Percentiles rank a stretch among this genome's conserved stretches.
phyloP scores from a whole-genome alignment of 75 land plant genomes.

The Sequoiadendron giganteum region DNA sequence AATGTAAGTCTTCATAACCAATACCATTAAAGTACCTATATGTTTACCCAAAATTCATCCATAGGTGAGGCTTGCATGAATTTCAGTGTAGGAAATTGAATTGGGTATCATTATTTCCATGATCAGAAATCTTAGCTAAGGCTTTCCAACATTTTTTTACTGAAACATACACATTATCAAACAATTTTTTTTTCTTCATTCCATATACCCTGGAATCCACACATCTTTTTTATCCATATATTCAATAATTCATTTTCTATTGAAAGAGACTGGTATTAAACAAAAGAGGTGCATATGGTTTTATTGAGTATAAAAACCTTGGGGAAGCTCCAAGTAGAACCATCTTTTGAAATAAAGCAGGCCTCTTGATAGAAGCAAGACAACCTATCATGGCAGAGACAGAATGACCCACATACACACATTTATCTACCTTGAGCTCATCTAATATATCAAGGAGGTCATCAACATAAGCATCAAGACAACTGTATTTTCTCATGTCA shows the following conservation, averaged over 20 bases:
- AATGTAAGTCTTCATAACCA: not conserved
- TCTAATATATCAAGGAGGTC: slow-evolving; percentile 61
- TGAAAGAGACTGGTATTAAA: not conserved
- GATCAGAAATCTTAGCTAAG: not conserved
- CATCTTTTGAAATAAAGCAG: slow-evolving; percentile 63
- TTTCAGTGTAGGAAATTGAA: not conserved
- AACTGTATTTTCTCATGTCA: slow-evolving; percentile 53
- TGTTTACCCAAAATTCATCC: too few relatives aligned
- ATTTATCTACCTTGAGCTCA: slow-evolving; percentile 44
- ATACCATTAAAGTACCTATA: not conserved
- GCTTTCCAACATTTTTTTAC: too few relatives aligned
- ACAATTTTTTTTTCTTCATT: not conserved
- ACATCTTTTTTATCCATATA: not conserved
- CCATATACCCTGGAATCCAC: not conserved
- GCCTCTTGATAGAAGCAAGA: slow-evolving; percentile 65
- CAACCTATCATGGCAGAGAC: slow-evolving; percentile 79
- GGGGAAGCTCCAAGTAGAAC: slow-evolving; percentile 77
- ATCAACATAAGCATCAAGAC: slow-evolving; percentile 63
- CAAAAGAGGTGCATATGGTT: not conserved
- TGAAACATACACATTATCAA: not conserved
- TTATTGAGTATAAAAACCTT: slow-evolving; percentile 27
- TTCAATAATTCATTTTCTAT: not conserved
- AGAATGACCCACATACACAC: slow-evolving; percentile 77
- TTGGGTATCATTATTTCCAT: not conserved
- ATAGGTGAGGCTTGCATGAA: too few relatives aligned